Percentiles rank a stretch among this genome's conserved stretches.
Conservation (phyloP, 441 rosid genomes). For the Brassica hybrid region DNA sequence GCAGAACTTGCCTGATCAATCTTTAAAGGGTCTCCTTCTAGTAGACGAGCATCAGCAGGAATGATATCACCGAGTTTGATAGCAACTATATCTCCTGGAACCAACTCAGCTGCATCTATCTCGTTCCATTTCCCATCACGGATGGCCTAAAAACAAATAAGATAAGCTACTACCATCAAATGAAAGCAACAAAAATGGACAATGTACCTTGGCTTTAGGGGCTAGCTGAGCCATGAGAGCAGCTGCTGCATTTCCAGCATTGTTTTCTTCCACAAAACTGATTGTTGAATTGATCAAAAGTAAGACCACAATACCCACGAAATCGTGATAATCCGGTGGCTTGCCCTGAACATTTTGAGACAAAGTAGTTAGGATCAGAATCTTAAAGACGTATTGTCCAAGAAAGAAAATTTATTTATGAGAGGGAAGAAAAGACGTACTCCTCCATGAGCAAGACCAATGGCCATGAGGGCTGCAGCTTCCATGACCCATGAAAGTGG, state of each 20-base stretch:
- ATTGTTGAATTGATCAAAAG: constrained; percentile 64
- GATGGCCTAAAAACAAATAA: constrained; percentile 26
- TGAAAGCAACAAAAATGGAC: neutral
- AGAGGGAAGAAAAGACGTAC: constrained; percentile 45
- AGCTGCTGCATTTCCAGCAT: constrained; percentile 74
- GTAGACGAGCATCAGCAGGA: constrained; percentile 55
- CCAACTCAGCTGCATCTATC: constrained; percentile 50
- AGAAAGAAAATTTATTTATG: neutral
- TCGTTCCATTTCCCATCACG: constrained; percentile 51
- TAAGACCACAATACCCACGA: constrained; percentile 55
- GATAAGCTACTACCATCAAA: neutral
- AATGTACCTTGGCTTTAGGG: constrained; percentile 62
- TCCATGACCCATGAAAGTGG: constrained; percentile 57
- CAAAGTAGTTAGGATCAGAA: too few relatives aligned
- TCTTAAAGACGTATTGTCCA: too few relatives aligned
- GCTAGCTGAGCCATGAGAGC: constrained; percentile 76
- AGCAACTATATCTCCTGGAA: constrained; percentile 52
- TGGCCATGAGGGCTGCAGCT: constrained; percentile 66
- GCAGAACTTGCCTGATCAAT: constrained; percentile 44
- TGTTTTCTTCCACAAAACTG: constrained; percentile 70
- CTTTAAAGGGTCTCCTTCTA: constrained; percentile 59
- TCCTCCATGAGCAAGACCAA: constrained; percentile 64
- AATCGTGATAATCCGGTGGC: constrained; percentile 57
- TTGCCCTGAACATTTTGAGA: too few relatives aligned
- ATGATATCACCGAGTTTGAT: constrained; percentile 48